A percentile compares a stretch with the other conserved stretches of the same genome.
Conservation (phyloP, 345 rosid genomes). For the Pistacia vera region DNA sequence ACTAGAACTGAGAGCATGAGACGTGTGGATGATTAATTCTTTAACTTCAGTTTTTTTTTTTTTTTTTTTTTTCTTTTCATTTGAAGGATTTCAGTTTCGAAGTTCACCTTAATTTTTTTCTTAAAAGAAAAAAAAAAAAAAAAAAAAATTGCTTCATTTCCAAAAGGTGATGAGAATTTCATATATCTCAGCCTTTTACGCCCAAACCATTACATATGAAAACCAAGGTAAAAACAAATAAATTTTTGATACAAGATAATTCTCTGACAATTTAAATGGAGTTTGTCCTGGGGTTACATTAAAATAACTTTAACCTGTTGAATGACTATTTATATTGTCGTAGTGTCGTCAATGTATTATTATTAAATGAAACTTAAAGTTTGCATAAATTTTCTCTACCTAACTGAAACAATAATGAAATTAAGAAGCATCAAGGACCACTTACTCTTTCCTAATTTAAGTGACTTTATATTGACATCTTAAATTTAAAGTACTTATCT, state of each 20-base stretch:
- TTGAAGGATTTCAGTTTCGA: no score
- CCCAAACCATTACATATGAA: not conserved
- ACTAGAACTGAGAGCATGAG: not conserved
- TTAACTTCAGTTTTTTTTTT: no score
- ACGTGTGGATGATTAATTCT: not conserved
- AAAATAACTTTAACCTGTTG: not conserved
- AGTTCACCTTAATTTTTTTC: not conserved
- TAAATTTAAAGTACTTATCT: constrained; percentile 21
- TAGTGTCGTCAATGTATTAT: not conserved
- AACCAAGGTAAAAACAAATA: not conserved
- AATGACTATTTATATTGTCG: not conserved
- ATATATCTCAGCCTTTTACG: not conserved
- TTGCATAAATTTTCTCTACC: not conserved
- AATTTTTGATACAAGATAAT: not conserved
- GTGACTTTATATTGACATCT: not conserved
- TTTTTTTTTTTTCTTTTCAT: no score
- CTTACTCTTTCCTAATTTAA: not conserved
- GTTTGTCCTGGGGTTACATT: not conserved
- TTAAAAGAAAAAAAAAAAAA: no score
- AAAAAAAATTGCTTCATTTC: not conserved
- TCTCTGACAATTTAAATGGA: not conserved
- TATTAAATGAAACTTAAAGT: not conserved
- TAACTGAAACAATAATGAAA: not conserved
- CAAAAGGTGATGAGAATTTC: not conserved
- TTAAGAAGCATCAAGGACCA: not conserved